These are phyloP conservation scores for Sanghuangporus baumii DNA, from an alignment of 1,284 basidiomycete species.

Conservation along the genomic window DNA sequence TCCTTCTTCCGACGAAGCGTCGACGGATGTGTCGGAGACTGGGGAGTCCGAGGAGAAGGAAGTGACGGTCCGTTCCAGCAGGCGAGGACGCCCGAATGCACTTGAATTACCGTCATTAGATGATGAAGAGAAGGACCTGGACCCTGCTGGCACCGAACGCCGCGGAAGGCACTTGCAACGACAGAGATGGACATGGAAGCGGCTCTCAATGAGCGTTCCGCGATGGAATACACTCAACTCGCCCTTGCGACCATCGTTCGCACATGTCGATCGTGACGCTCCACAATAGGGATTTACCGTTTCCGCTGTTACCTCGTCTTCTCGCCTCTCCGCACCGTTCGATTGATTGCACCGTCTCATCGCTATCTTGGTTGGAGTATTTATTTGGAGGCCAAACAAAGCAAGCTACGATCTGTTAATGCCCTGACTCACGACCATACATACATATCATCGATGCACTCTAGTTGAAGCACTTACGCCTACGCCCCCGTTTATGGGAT, in stretches of 20 bases:
- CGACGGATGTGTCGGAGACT: not conserved
- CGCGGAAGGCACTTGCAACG: slow-evolving; percentile 9
- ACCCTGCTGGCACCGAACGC: not conserved
- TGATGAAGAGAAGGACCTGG: not conserved
- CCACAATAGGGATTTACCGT: not conserved
- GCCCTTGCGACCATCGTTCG: slow-evolving; percentile 4
- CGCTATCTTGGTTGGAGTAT: not conserved
- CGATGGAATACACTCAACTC: slow-evolving; percentile 11
- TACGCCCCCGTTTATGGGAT: not conserved
- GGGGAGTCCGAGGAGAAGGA: slow-evolving; percentile 4
- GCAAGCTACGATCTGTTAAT: slow-evolving; percentile 13
- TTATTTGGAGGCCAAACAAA: slow-evolving; percentile 7
- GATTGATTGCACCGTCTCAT: not conserved
- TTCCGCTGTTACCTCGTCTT: not conserved
- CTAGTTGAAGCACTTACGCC: not conserved
- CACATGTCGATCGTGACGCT: not conserved
- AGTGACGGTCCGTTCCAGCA: not conserved
- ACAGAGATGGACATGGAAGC: slow-evolving; percentile 17
- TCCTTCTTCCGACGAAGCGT: slow-evolving; percentile 26
- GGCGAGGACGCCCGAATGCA: not conserved
- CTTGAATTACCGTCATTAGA: not conserved
- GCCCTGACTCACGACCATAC: slow-evolving; percentile 5
- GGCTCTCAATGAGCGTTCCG: slow-evolving; percentile 15
- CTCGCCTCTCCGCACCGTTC: not conserved
- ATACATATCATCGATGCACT: not conserved